Evolutionary conservation across 2,329 filamentous ascomycete species (phyloP).

Genomic region (Colletotrichum chlorophyti): DNA sequence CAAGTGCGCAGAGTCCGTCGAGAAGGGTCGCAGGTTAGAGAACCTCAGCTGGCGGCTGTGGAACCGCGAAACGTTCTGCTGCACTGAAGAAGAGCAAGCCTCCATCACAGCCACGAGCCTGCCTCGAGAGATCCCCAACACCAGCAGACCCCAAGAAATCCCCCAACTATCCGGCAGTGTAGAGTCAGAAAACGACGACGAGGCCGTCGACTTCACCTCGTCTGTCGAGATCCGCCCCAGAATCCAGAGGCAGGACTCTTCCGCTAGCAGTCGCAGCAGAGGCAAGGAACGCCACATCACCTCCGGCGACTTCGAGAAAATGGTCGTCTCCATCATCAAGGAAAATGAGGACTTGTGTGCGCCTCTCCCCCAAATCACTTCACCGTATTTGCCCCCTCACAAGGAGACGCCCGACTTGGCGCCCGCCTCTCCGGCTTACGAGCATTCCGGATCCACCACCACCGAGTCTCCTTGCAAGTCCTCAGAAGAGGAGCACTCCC

Average conservation of each 20-base stretch:
- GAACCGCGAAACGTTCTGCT: slow-evolving; percentile 93
- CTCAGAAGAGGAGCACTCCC: slow-evolving; percentile 62
- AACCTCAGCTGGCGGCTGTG: slow-evolving; percentile 96
- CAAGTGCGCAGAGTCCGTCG: slow-evolving; percentile 90
- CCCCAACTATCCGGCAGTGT: slow-evolving; percentile 81
- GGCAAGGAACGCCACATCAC: slow-evolving; percentile 87
- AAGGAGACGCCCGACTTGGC: slow-evolving; percentile 48
- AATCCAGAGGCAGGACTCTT: slow-evolving; percentile 75
- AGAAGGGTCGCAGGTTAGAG: slow-evolving; percentile 89
- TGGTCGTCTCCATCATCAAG: slow-evolving; percentile 92
- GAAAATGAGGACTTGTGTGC: slow-evolving; percentile 74
- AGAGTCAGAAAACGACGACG: slow-evolving; percentile 76
- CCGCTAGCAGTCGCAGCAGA: slow-evolving; percentile 72
- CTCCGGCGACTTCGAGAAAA: slow-evolving; percentile 90
- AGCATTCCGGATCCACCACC: slow-evolving; percentile 52
- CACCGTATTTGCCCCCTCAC: slow-evolving; percentile 47
- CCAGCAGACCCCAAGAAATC: slow-evolving; percentile 55
- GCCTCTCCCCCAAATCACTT: slow-evolving; percentile 54
- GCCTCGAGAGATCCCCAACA: slow-evolving; percentile 56
- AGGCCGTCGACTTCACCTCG: slow-evolving; percentile 64
- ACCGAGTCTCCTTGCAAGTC: slow-evolving; percentile 62
- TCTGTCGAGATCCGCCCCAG: slow-evolving; percentile 69
- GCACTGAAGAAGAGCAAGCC: slow-evolving; percentile 67
- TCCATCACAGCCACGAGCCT: slow-evolving; percentile 48
- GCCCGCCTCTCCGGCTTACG: slow-evolving; percentile 39